Conservation (phyloP, 345 rosid genomes). For the Euphorbia peplus region DNA sequence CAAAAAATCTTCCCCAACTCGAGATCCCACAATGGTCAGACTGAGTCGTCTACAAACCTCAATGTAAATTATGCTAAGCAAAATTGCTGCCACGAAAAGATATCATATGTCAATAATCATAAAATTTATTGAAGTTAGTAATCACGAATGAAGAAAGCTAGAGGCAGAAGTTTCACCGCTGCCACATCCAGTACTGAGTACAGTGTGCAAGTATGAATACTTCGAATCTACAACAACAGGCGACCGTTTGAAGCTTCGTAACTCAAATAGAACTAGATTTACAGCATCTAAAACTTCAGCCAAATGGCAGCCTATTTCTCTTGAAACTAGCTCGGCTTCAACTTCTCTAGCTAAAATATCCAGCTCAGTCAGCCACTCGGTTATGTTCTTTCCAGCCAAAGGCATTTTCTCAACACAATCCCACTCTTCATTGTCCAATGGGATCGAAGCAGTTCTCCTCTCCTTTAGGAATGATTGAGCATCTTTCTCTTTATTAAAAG, state of each 20-base stretch:
- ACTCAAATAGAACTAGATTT: conserved; percentile 71
- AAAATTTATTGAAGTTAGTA: conserved; percentile 1
- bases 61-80: conserved; percentile 86
- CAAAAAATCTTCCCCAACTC: conserved; percentile 91
- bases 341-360: conserved; percentile 71
- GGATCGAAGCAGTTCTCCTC: conserved; percentile 36
- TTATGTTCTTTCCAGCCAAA: conserved; percentile 57
- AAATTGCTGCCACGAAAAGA: conserved; percentile 57
- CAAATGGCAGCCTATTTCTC: conserved; percentile 80
- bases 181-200: conserved; percentile 66
- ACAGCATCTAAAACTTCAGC: conserved; percentile 79
- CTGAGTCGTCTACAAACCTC: conserved; percentile 80
- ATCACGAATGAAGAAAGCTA: conserved; percentile 9
- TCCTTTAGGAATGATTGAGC: conserved; percentile 48
- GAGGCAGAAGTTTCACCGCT: conserved; percentile 53
- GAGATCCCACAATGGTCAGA: conserved; percentile 85
- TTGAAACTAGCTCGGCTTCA: conserved; percentile 72
- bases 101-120: conserved; percentile 11
- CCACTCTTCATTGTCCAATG: conserved; percentile 39
- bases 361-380: conserved; percentile 63
- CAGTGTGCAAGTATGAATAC: conserved; percentile 70
- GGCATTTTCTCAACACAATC: conserved; percentile 51
- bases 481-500: conserved; percentile 56
- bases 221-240: conserved; percentile 60
- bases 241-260: conserved; percentile 75